These are phyloP conservation scores for Apiospora phragmitis DNA, from an alignment of 2,329 filamentous ascomycete species.

Conservation along the genomic window DNA sequence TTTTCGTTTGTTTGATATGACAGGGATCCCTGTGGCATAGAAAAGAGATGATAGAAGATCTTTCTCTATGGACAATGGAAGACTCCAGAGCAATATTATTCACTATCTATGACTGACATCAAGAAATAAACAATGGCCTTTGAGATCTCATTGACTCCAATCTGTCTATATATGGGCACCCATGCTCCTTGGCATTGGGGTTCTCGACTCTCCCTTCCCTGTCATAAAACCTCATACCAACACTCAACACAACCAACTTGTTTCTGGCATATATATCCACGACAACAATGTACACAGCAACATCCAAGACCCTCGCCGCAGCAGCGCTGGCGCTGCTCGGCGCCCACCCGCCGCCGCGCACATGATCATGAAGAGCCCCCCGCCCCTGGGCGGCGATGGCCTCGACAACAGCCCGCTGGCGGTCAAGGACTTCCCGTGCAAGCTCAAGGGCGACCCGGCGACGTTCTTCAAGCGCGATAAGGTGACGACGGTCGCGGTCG, in stretches of 20 bases:
- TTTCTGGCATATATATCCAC: not conserved
- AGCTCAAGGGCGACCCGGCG: conserved; percentile 39
- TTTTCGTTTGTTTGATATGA: not conserved
- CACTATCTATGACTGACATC: not conserved
- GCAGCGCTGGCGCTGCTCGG: conserved; percentile 4
- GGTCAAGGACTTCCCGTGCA: conserved; percentile 65
- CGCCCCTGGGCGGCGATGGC: conserved; percentile 46
- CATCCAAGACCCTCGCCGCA: not conserved
- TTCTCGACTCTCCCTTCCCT: not conserved
- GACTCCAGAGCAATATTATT: not conserved
- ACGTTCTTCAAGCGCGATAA: conserved; percentile 30
- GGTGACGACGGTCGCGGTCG: conserved; percentile 41
- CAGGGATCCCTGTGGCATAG: not conserved
- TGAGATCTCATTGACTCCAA: not conserved
- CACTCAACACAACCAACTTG: not conserved
- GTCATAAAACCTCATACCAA: not conserved
- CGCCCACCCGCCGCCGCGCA: conserved; percentile 52
- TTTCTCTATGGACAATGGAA: not conserved
- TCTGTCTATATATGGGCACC: not conserved
- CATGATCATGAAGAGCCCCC: conserved; percentile 61
- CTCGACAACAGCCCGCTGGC: conserved; percentile 59
- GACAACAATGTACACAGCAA: not conserved
- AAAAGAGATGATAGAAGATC: not conserved
- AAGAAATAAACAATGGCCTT: not conserved
- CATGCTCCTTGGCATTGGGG: not conserved